Conservation (phyloP, 139 green algal genomes). For the Haematococcus lacustris region DNA sequence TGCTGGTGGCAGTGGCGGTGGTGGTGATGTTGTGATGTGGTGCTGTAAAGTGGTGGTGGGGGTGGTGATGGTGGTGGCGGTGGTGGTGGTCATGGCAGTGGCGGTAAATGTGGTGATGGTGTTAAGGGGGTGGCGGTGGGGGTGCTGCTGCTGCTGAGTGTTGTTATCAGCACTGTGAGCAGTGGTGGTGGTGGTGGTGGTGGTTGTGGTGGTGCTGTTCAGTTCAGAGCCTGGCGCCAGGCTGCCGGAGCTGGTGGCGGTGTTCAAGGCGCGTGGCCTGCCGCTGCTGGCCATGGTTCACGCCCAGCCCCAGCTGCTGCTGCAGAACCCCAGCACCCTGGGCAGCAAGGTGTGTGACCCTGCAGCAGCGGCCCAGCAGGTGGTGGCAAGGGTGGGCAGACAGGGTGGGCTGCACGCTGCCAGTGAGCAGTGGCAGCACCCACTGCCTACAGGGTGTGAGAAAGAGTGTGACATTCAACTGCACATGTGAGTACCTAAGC, state of each 20-base stretch:
- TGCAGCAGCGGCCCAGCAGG: background rate
- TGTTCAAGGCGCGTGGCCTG: background rate
- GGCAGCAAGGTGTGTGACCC: background rate
- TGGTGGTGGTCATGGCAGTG: conserved; percentile 1
- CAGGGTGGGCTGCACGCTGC: too few species aligned
- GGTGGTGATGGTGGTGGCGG: background rate
- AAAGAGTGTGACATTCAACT: too few species aligned
- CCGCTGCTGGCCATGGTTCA: background rate
- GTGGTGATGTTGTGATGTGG: too few species aligned
- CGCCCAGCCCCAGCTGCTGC: background rate
- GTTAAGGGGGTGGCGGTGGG: background rate
- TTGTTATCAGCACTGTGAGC: background rate
- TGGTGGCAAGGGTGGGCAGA: background rate
- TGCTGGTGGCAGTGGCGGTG: too few species aligned
- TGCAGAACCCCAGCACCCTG: too few species aligned
- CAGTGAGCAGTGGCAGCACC: too few species aligned
- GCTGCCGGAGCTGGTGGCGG: too few species aligned
- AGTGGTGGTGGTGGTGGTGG: conserved; percentile 2
- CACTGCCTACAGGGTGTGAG: too few species aligned
- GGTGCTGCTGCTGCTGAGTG: background rate
- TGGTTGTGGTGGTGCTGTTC: background rate
- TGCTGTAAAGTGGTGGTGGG: background rate
- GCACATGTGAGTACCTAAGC: too few species aligned
- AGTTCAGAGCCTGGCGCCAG: too few species aligned
- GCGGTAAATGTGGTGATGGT: background rate